Evolutionary conservation across 805 yeast species (phyloP).

Genomic region (Wickerhamiella australiensis): DNA sequence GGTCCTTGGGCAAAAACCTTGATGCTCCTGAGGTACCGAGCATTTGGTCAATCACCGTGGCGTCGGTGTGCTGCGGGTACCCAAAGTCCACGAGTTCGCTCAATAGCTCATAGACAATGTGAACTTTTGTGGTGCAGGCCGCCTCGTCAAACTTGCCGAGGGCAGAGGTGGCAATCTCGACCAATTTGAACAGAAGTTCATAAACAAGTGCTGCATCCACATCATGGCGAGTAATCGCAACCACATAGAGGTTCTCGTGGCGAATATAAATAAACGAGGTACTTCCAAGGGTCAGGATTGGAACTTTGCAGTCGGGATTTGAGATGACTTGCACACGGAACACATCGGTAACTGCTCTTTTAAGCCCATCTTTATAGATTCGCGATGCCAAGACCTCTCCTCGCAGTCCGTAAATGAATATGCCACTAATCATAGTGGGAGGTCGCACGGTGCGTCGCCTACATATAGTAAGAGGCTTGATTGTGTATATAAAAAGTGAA

Average conservation of each 20-base stretch:
- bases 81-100: conserved; percentile 73
- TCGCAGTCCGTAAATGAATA: conserved; percentile 62
- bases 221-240: conserved; percentile 81
- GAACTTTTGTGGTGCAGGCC: conserved; percentile 51
- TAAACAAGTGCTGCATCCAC: conserved; percentile 70
- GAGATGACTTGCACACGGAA: conserved; percentile 86
- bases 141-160: conserved; percentile 36
- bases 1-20: conserved; percentile 6
- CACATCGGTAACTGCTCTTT: conserved; percentile 70
- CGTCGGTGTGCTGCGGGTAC: conserved; percentile 56
- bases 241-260: conserved; percentile 54
- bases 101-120: conserved; percentile 58
- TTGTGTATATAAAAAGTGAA: not conserved
- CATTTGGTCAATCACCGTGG: conserved; percentile 31
- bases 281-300: conserved; percentile 76
- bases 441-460: too few relatives aligned
- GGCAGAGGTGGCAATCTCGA: conserved; percentile 39
- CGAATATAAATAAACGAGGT: conserved; percentile 78
- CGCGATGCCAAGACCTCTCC: conserved; percentile 79
- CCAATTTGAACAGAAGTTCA: conserved; percentile 62
- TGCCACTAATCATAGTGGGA: conserved; percentile 63
- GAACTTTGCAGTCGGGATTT: conserved; percentile 49
- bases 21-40: conserved; percentile 21
- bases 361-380: conserved; percentile 59
- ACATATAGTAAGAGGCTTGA: too few relatives aligned